Base-by-base conservation (phyloP, 2,329 filamentous ascomycete species). In the Chaetomiaceae sp. region DNA sequence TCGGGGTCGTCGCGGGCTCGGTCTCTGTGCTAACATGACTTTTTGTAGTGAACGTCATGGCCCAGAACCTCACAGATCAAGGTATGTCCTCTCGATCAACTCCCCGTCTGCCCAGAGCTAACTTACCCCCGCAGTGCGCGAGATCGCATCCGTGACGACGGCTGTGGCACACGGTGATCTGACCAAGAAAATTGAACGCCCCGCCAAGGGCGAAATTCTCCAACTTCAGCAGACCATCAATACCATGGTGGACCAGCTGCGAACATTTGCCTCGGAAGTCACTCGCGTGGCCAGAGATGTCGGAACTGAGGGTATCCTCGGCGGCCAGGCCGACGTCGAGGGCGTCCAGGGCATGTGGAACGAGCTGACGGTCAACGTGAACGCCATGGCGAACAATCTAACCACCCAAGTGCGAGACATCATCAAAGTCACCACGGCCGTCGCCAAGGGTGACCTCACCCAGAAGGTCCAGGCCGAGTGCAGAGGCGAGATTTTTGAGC, bases 391-490 rank as follows among this genome's bases (percentile, higher is more conserved):
- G 63, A 88, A 90, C 65, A 91, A 91, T 65, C 74, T 92, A 51
- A 92, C 87, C 17, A 90, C 87, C 7, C 87, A 92, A 75, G 87
- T 99, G 60, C 86, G 92, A 68, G 93, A 97, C 70, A 99, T 97
- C 69, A 95, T 95, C 62, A 85, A 84, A 70, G 83, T 86, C 56
- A 86, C 83, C 27, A 86, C 83, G 27, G 83, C 83, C 54, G 83
- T 86, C 59, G 83, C 83, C 61, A 84, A 83, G 70, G 92, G 92
- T 71, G 93, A 99, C 68, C 77, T 99, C 62, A 96, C 91, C 44
- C 92, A 96, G 69, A 96, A 96, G 69, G 92, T 99, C 34, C 89
- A 95, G 68, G 91, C 91, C 55, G 89, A 89, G 64, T 92, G 87
- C 71, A 87, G 85, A 73, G 95, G 87, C 69, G 93, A 92, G 77